A percentile compares a stretch with the other conserved stretches of the same genome.
Evolutionary conservation across 495 filamentous ascomycete genomes (phyloP).

Genomic region (Penicillium canariense): DNA sequence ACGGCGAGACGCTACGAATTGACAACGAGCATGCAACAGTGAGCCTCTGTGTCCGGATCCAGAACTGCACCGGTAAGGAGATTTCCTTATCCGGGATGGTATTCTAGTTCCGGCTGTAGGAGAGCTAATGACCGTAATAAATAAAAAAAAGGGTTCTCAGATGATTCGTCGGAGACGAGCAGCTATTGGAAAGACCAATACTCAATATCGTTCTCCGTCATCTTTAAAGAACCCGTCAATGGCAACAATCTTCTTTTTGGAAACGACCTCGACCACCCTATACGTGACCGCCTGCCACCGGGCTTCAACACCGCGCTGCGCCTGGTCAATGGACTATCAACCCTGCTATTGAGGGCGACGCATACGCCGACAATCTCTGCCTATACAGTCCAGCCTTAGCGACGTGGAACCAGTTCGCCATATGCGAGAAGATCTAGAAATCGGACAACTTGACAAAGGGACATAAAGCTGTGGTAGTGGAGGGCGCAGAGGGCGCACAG

Average conservation of each 20-base stretch:
- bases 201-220: slow-evolving; percentile 72
- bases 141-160: slow-evolving; percentile 54
- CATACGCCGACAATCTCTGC: slow-evolving; percentile 80
- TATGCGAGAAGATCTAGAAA: slow-evolving; percentile 52
- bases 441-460: slow-evolving; percentile 21
- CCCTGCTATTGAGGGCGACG: slow-evolving; percentile 81
- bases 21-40: slow-evolving; percentile 55
- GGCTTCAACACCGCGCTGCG: slow-evolving; percentile 79
- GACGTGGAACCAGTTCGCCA: slow-evolving; percentile 67
- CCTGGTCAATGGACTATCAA: slow-evolving; percentile 82
- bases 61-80: slow-evolving; percentile 59
- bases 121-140: too few relatives aligned
- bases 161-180: slow-evolving; percentile 55
- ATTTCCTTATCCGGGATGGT: too few relatives aligned
- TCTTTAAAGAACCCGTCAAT: slow-evolving; percentile 61
- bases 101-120: neutral
- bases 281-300: slow-evolving; percentile 77
- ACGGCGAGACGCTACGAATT: slow-evolving; percentile 58
- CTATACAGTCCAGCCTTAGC: slow-evolving; percentile 75
- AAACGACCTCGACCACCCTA: slow-evolving; percentile 87
- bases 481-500: slow-evolving; percentile 66
- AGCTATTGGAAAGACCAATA: slow-evolving; percentile 81
- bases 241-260: slow-evolving; percentile 80
- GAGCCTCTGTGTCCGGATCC: slow-evolving; percentile 68
- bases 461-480: slow-evolving; percentile 57